Evolutionary conservation across 306 rosid genomes (phyloP).

Genomic region (Quercus mongolica): DNA sequence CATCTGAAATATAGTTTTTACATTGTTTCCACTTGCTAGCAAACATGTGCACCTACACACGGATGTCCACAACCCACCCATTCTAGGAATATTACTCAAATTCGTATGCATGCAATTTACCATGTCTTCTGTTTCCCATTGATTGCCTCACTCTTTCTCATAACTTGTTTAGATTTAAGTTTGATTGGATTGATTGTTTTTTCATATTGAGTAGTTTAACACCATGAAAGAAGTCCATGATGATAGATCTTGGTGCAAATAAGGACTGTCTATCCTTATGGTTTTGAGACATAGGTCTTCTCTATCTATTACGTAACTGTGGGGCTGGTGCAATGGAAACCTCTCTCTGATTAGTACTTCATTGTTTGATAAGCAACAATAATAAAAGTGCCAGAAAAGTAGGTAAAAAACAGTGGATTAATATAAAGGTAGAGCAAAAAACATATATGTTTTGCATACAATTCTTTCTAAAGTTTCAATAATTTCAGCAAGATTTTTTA

Average conservation of each 20-base stretch:
- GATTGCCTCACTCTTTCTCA: background rate
- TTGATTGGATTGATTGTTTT: background rate
- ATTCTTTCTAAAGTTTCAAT: background rate
- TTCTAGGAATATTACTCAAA: background rate
- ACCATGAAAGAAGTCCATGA: background rate
- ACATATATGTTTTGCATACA: no score
- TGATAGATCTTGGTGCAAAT: background rate
- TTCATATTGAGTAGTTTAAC: background rate
- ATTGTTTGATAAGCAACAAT: no score
- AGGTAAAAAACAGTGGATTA: no score
- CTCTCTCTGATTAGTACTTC: background rate
- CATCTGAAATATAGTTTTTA: background rate
- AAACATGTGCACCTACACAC: background rate
- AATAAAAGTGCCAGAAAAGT: no score
- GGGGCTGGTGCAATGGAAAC: background rate
- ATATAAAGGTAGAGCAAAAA: no score
- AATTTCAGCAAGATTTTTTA: background rate
- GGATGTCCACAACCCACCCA: background rate
- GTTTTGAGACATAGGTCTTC: no score
- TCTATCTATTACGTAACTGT: no score
- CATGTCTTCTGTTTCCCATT: background rate
- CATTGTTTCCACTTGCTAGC: background rate
- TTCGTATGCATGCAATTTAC: background rate
- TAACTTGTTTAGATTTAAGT: background rate
- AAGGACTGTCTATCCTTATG: background rate